Base-by-base conservation (phyloP, 306 rosid genomes). In the Quercus rubra region DNA sequence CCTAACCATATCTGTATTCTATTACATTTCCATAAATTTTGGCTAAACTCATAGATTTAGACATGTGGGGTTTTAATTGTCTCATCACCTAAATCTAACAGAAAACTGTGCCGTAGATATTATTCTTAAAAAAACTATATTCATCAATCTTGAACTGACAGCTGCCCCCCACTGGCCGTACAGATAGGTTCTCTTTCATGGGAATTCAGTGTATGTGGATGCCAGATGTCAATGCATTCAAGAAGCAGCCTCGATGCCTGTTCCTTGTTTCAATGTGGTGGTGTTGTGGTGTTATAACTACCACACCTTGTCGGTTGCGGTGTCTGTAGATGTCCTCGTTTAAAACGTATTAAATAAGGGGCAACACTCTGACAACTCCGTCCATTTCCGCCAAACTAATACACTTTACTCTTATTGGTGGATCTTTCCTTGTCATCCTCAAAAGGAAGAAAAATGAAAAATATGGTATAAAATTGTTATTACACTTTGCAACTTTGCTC, bases 231-330 rank as follows among this genome's bases (percentile, higher is more conserved):
- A 56, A 64, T 66, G 67, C 83, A 78, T 79, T 52, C 70, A 30
- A 64, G 88, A 71, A 61, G 76, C 81, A 78, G 54, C 77, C 52
- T 74, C 51, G 27, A 25, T 55, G 33, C 33, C 79, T 63, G 57
- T 81, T 55, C 66, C 35, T 62, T 67, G 77, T 80, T 72, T 80
- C n/a, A 38, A n/a, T 6, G 25, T 9, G 71, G 30, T 23, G 70
- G 14, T 30, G 30, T 57, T 69, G 33, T n/a, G 74, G 73, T 52
- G 30, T 76, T 85, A 79, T 79, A 83, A 79, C 82, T 71, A 70
- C 81, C 81, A 64, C 52, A 3, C 52, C 83, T 77, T 85, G 93
- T 88, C 90, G 86, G 91, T 74, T 78, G 83, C 62, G 77, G 61
- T 78, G 87, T 85, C 80, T 86, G 84, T 85, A 70, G 52, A 76